Conservation (phyloP, 768 basidiomycete species). For the Collybia mongolica region DNA sequence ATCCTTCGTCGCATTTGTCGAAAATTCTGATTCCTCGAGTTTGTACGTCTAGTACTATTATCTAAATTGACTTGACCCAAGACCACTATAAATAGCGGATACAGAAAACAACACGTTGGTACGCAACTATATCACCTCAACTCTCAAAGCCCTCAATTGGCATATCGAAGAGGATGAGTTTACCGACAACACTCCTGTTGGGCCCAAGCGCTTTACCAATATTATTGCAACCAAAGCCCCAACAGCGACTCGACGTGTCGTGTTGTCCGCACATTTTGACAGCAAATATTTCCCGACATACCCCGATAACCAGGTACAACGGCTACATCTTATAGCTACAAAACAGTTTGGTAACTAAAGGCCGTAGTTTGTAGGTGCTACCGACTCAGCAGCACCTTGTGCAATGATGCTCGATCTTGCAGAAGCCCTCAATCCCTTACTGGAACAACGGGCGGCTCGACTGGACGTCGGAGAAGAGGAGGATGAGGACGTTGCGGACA, state of each 20-base stretch:
- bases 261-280: constrained; percentile 93
- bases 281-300: constrained; percentile 80
- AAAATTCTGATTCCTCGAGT: constrained; percentile 84
- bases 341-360: constrained; percentile 7
- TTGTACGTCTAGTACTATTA: constrained; percentile 41
- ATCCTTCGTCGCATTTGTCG: constrained; percentile 73
- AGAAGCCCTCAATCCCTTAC: constrained; percentile 71
- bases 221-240: constrained; percentile 95
- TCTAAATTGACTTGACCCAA: constrained; percentile 1
- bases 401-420: constrained; percentile 94
- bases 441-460: constrained; percentile 58
- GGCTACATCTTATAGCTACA: constrained; percentile 1
- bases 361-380: constrained; percentile 92
- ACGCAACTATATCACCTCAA: constrained; percentile 75
- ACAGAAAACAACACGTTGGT: constrained; percentile 81
- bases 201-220: constrained; percentile 79
- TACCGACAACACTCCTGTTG: constrained; percentile 77
- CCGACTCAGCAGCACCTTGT: constrained; percentile 94
- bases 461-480: constrained; percentile 56
- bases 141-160: constrained; percentile 77
- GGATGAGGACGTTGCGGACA: constrained; percentile 78
- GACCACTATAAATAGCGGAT: constrained; percentile 44
- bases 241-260: constrained; percentile 72
- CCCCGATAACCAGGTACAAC: constrained; percentile 72
- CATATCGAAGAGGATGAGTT: constrained; percentile 86